Evolutionary conservation across 1,284 basidiomycete genomes (phyloP).

Genomic region (Boletellus dicymbophilus): DNA sequence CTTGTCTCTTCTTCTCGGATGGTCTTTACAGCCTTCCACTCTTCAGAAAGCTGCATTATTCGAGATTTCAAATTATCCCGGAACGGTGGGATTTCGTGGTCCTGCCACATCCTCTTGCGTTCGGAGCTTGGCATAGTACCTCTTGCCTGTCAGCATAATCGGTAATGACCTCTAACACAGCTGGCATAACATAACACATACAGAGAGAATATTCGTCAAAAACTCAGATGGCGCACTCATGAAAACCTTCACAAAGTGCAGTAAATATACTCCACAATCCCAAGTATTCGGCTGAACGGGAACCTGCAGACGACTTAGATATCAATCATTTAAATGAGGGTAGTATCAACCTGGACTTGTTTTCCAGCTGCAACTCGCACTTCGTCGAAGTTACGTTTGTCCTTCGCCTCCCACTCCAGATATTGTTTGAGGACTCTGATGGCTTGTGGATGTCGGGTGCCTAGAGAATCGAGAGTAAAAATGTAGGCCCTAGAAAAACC

Average conservation of each 20-base stretch:
- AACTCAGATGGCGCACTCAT: conserved; percentile 55
- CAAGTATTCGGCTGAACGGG: conserved; percentile 83
- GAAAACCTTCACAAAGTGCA: conserved; percentile 80
- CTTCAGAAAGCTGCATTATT: conserved; percentile 40
- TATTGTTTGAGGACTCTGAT: conserved; percentile 66
- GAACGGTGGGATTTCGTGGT: conserved; percentile 30
- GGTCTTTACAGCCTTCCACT: conserved; percentile 42
- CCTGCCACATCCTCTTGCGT: conserved; percentile 52
- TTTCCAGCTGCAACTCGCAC: conserved; percentile 46
- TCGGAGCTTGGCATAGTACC: conserved; percentile 33
- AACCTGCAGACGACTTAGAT: conserved; percentile 46
- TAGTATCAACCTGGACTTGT: conserved; percentile 47
- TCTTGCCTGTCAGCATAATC: conserved; percentile 29
- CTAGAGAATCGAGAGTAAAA: conserved; percentile 88
- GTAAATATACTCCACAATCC: conserved; percentile 83
- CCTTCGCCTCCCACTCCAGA: conserved; percentile 76
- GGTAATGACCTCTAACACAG: neutral
- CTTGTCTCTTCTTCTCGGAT: conserved; percentile 33
- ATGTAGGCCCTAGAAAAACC: conserved; percentile 63
- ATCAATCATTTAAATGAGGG: neutral
- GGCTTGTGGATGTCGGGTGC: conserved; percentile 65
- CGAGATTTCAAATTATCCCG: conserved; percentile 38
- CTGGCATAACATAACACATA: conserved; percentile 17
- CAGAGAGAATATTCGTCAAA: conserved; percentile 47
- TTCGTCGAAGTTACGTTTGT: conserved; percentile 62